Conservation (phyloP, 2,329 filamentous ascomycete genomes). For the Xylariaceae sp. region DNA sequence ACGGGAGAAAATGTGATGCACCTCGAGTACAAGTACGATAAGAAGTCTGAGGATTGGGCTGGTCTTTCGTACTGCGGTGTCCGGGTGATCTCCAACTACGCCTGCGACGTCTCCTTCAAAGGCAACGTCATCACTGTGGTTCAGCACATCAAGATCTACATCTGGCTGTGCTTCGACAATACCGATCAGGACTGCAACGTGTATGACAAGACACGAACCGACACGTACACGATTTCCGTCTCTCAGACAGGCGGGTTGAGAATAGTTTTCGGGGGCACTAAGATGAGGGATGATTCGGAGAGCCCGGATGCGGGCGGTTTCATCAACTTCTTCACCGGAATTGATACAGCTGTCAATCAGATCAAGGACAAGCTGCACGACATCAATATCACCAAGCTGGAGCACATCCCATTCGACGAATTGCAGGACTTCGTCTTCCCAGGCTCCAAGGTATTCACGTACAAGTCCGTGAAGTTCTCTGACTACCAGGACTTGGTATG, state of each 20-base stretch:
- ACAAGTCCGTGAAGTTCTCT: not conserved
- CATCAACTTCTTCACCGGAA: conserved; percentile 1
- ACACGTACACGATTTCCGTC: not conserved
- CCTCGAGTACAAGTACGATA: not conserved
- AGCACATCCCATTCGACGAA: not conserved
- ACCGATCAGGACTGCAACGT: not conserved
- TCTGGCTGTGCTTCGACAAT: not conserved
- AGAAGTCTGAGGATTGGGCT: not conserved
- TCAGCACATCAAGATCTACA: not conserved
- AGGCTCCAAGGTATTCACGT: not conserved
- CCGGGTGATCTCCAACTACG: not conserved
- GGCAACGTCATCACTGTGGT: not conserved
- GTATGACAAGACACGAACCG: not conserved
- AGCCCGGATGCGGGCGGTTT: not conserved
- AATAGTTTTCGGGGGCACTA: not conserved
- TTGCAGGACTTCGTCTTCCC: conserved; percentile 2
- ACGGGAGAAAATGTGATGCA: not conserved
- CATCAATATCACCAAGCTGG: not conserved
- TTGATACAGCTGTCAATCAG: not conserved
- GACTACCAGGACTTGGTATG: conserved; percentile 7
- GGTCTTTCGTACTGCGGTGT: not conserved
- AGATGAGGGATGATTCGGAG: not conserved
- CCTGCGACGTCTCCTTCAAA: not conserved
- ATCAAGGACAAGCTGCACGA: not conserved
- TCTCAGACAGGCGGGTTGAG: not conserved